phyloP scores from a whole-genome alignment of 2,329 filamentous ascomycete genomes.

The Fusarium brevicatenulatum region DNA sequence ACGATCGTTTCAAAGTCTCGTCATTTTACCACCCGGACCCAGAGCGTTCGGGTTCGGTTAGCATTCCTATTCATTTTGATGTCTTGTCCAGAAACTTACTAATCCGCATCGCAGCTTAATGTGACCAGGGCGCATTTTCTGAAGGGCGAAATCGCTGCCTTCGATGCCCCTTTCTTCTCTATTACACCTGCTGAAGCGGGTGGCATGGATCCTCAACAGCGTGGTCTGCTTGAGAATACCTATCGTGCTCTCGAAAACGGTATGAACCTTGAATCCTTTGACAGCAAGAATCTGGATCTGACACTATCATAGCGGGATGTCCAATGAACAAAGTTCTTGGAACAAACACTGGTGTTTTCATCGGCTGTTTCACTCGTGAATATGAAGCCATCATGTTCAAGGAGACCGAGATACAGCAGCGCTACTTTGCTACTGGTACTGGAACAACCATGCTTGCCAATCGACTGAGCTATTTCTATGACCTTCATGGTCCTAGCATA shows the following conservation, averaged over 20 bases:
- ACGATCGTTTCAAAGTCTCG: conserved; percentile 2
- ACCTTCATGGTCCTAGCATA: conserved; percentile 3
- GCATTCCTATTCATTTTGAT: background rate
- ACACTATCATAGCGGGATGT: background rate
- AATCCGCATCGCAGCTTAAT: background rate
- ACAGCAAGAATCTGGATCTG: background rate
- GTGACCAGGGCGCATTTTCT: background rate
- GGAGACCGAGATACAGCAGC: conserved; percentile 3
- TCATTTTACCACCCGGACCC: conserved; percentile 8
- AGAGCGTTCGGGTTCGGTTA: conserved; percentile 1
- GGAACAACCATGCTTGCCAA: conserved; percentile 12
- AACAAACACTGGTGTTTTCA: conserved; percentile 7
- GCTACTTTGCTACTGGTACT: conserved; percentile 2
- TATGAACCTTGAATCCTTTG: background rate
- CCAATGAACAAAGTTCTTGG: background rate
- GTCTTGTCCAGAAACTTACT: background rate
- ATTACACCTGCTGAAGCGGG: conserved; percentile 52
- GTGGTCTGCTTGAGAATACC: conserved; percentile 48
- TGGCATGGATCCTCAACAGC: conserved; percentile 55
- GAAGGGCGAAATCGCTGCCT: background rate
- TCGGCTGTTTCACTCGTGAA: conserved; percentile 7
- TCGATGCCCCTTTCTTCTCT: conserved; percentile 52
- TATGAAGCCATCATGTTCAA: conserved; percentile 14
- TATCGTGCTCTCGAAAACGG: conserved; percentile 41
- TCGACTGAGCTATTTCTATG: conserved; percentile 7